Percentiles rank a stretch among this genome's conserved stretches.
Evolutionary conservation across 2,329 filamentous ascomycete genomes (phyloP).

Genomic region (Aspergillus tamarii): DNA sequence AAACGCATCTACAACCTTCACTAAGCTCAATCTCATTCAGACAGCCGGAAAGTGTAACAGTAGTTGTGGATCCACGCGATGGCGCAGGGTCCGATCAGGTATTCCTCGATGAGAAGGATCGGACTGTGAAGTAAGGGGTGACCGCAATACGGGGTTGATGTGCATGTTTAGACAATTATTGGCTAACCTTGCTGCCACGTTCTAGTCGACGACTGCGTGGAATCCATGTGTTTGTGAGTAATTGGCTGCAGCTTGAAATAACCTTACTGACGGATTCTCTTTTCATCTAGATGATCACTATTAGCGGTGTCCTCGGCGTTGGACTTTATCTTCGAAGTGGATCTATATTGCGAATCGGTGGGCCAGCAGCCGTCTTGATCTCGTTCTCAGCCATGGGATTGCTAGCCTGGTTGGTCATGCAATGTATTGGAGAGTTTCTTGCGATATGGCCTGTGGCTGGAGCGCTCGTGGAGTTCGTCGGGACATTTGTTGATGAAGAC

Average conservation of each 20-base stretch:
- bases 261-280: background rate
- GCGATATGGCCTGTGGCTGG: conserved; percentile 43
- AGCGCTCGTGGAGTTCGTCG: conserved; percentile 40
- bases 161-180: background rate
- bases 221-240: conserved; percentile 32
- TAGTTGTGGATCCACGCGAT: background rate
- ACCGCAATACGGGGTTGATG: background rate
- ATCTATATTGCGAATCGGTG: conserved; percentile 37
- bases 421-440: conserved; percentile 44
- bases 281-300: conserved; percentile 37
- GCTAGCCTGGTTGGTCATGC: conserved; percentile 41
- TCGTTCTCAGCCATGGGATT: conserved; percentile 38
- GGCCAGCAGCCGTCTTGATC: conserved; percentile 36
- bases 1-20: conserved; percentile 4
- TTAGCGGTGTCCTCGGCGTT: conserved; percentile 40
- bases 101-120: conserved; percentile 15
- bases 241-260: background rate
- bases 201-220: conserved; percentile 23
- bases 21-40: conserved; percentile 11
- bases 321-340: conserved; percentile 38
- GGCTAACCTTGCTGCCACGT: conserved; percentile 5
- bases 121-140: conserved; percentile 21
- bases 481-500: conserved; percentile 42
- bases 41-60: conserved; percentile 6
- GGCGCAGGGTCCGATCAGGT: conserved; percentile 1